Percentiles rank a stretch among this genome's conserved stretches.
These are phyloP conservation scores for Dunaliella primolecta DNA, from an alignment of 139 green algal species.

Conservation along the genomic window DNA sequence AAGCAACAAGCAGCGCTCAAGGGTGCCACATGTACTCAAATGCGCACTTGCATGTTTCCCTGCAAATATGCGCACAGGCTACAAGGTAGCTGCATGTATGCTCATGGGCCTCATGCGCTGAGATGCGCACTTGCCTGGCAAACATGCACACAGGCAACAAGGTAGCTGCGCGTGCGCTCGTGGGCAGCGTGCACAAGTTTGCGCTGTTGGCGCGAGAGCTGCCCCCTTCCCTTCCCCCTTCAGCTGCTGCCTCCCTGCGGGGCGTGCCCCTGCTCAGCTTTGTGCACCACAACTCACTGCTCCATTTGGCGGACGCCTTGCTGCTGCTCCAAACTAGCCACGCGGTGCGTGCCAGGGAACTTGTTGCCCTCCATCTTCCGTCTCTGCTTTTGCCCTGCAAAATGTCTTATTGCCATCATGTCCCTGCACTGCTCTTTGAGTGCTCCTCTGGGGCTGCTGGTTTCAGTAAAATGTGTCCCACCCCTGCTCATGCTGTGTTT, in stretches of 20 bases:
- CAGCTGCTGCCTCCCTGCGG: background rate
- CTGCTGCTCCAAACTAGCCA: background rate
- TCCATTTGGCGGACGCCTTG: background rate
- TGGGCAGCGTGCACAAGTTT: constrained; percentile 6
- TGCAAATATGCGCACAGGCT: background rate
- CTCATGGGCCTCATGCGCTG: no score
- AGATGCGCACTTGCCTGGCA: no score
- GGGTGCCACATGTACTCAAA: no score
- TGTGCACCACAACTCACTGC: constrained; percentile 11
- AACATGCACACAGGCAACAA: constrained; percentile 5
- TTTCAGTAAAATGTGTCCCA: no score
- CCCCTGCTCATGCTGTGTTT: no score
- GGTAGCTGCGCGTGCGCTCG: background rate
- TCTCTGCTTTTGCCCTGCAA: no score
- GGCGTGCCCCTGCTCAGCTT: background rate
- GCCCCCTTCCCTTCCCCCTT: background rate
- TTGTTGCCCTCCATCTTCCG: no score
- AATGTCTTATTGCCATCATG: no score
- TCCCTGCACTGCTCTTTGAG: no score
- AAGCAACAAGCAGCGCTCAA: no score
- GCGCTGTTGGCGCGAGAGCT: background rate
- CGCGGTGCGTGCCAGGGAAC: background rate
- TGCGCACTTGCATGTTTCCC: no score
- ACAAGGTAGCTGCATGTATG: background rate
- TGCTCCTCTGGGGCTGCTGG: no score